A percentile compares a stretch with the other conserved stretches of the same genome.
These are phyloP conservation scores for Chondrus crispus DNA, from an alignment of 23 red algal genomes.

Conservation along the genomic window DNA sequence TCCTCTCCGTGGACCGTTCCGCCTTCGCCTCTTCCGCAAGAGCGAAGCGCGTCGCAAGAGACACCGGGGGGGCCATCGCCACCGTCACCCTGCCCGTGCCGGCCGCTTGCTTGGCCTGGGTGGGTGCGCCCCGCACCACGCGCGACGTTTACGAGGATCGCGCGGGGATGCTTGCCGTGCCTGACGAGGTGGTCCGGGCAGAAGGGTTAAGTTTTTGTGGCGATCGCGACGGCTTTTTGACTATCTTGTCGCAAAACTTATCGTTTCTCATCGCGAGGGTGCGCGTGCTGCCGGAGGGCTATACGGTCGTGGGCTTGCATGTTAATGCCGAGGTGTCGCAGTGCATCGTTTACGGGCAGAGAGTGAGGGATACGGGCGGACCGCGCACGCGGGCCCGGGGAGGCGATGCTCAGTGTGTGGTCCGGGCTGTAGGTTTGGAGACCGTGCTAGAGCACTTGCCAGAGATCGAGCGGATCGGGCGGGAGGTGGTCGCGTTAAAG, in stretches of 20 bases:
- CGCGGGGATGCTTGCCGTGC: neutral
- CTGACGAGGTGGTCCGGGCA: neutral
- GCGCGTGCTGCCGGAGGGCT: slow-evolving; percentile 6
- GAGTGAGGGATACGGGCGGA: no score
- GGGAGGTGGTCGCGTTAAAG: neutral
- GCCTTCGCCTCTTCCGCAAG: neutral
- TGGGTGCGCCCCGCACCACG: neutral
- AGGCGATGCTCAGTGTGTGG: neutral
- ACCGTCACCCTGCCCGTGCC: neutral
- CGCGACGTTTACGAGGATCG: slow-evolving; percentile 12
- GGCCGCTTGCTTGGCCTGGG: neutral
- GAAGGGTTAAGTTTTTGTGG: slow-evolving; percentile 22
- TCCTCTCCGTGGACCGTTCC: slow-evolving; percentile 39
- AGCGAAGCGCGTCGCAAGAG: slow-evolving; percentile 5
- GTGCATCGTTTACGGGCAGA: neutral
- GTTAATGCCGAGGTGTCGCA: neutral
- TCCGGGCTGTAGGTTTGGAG: slow-evolving; percentile 7
- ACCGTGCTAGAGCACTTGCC: neutral
- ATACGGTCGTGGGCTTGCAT: neutral
- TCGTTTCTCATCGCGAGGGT: slow-evolving; percentile 16
- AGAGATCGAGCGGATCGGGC: slow-evolving; percentile 29
- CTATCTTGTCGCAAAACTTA: slow-evolving; percentile 20
- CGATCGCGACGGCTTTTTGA: slow-evolving; percentile 25
- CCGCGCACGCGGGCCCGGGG: neutral
- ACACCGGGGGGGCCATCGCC: slow-evolving; percentile 20